phyloP scores from a whole-genome alignment of 352 stramenopile species.

The Phytopythium cucurbitacearum region DNA sequence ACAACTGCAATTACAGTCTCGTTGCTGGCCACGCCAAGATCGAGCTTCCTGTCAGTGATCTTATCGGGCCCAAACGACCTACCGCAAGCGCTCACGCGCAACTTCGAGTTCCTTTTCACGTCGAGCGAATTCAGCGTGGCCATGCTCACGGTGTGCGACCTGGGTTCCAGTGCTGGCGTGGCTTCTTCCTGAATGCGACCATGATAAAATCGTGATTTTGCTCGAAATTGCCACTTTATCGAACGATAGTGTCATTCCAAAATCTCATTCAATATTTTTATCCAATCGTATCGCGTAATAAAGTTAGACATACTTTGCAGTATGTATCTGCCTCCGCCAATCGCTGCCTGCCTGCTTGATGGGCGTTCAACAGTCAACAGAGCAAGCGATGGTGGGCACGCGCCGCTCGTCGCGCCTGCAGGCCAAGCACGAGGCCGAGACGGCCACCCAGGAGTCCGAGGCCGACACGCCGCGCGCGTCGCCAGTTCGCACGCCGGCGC shows the following conservation, averaged over 20 bases:
- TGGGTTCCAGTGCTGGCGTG: too few species aligned
- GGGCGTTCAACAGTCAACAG: constrained; percentile 2
- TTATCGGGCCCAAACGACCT: constrained; percentile 16
- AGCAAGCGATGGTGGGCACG: constrained; percentile 54
- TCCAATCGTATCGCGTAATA: too few species aligned
- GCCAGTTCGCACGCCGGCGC: constrained; percentile 10
- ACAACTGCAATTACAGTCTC: background rate
- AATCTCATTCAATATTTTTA: too few species aligned
- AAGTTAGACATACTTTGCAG: too few species aligned
- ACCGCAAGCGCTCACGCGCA: constrained; percentile 16
- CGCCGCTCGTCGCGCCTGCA: constrained; percentile 60
- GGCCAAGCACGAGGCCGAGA: constrained; percentile 23
- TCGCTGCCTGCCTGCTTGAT: too few species aligned
- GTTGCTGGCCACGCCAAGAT: background rate
- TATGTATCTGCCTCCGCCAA: too few species aligned
- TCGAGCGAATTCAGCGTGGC: constrained; percentile 23
- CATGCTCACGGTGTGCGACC: constrained; percentile 16
- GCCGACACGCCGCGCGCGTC: constrained; percentile 1
- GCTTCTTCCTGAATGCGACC: too few species aligned
- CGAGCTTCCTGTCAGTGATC: constrained; percentile 3
- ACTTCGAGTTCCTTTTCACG: constrained; percentile 34
- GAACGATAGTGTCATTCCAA: too few species aligned
- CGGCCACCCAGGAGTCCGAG: constrained; percentile 12
- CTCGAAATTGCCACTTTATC: too few species aligned
- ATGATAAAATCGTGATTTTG: too few species aligned